A percentile compares a stretch with the other conserved stretches of the same genome.
These are phyloP conservation scores for Desmodesmus armatus DNA, from an alignment of 139 green algal species.

Conservation along the genomic window DNA sequence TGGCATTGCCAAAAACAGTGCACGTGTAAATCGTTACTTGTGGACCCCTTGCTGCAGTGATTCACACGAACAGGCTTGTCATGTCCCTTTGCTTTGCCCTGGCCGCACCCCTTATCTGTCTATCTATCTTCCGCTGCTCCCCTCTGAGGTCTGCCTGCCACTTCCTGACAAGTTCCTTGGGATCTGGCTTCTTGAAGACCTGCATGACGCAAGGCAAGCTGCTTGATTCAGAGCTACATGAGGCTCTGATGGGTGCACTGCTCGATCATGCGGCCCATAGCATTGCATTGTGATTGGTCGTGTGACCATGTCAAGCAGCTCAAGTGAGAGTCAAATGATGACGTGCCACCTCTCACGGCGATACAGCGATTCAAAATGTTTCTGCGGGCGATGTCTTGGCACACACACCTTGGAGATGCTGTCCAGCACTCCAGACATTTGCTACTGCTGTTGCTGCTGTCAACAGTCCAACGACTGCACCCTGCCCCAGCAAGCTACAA, in stretches of 20 bases:
- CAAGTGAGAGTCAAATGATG: not conserved
- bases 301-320: not conserved
- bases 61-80: not conserved
- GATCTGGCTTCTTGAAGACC: conserved; percentile 48
- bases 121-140: conserved; percentile 63
- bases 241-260: not conserved
- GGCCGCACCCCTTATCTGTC: conserved; percentile 57
- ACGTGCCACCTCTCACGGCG: not conserved
- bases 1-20: no score
- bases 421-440: conserved; percentile 38
- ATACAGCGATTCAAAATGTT: not conserved
- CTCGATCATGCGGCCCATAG: not conserved
- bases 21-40: no score
- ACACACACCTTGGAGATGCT: conserved; percentile 15
- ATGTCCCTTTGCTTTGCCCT: not conserved
- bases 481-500: not conserved
- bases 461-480: not conserved
- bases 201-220: not conserved
- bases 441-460: not conserved
- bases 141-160: conserved; percentile 62
- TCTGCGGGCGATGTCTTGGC: not conserved
- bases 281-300: not conserved
- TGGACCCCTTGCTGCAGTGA: not conserved
- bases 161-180: conserved; percentile 66
- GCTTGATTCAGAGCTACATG: not conserved